Conservation (phyloP, 2,329 filamentous ascomycete species). For the Eurotiales sp. region DNA sequence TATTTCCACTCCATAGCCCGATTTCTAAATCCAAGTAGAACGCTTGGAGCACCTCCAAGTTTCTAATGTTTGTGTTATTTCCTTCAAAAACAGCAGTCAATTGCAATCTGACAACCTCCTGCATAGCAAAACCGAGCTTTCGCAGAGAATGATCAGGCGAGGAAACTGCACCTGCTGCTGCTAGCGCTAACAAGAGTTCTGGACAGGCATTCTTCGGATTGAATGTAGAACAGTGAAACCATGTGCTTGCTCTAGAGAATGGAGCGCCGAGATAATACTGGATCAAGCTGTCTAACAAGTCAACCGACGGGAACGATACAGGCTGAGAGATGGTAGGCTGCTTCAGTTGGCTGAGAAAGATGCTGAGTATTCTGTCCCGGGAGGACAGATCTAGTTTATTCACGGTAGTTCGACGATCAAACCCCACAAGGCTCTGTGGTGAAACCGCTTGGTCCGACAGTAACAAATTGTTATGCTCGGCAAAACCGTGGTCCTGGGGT, state of each 20-base stretch:
- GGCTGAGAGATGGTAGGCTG: conserved; percentile 12
- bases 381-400: conserved; percentile 10
- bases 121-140: conserved; percentile 37
- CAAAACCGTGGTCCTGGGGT: conserved; percentile 26
- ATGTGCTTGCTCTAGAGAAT: conserved; percentile 20
- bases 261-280: conserved; percentile 27
- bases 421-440: conserved; percentile 14
- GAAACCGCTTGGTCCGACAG: conserved; percentile 20
- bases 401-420: conserved; percentile 15
- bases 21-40: conserved; percentile 34
- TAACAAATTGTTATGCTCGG: conserved; percentile 32
- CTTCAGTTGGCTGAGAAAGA: conserved; percentile 10
- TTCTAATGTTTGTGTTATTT: conserved; percentile 30
- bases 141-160: conserved; percentile 30
- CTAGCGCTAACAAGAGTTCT: conserved; percentile 33
- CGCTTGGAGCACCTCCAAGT: conserved; percentile 31
- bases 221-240: conserved; percentile 32
- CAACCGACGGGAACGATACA: conserved; percentile 31
- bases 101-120: conserved; percentile 30
- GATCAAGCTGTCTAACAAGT: conserved; percentile 31
- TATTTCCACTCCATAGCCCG: conserved; percentile 36
- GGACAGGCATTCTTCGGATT: conserved; percentile 27
- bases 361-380: conserved; percentile 12
- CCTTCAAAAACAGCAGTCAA: conserved; percentile 28
- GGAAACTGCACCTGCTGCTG: conserved; percentile 32